Conservation (phyloP, 1,139 yeast genomes). For the Suhomyces anneliseae region DNA sequence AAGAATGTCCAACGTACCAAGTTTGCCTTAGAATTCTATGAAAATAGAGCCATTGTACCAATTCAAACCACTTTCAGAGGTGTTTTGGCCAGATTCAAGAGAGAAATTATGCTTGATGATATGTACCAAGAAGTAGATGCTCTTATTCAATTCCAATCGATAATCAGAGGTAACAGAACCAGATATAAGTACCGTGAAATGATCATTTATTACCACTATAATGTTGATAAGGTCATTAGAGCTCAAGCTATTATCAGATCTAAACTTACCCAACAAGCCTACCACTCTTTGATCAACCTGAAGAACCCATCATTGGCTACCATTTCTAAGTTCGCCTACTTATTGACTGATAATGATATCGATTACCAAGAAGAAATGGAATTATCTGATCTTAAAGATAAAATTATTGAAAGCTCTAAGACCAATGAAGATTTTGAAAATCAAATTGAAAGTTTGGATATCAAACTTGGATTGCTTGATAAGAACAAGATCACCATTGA, state of each 20-base stretch:
- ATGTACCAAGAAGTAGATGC: slow-evolving; percentile 43
- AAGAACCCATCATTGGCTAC: slow-evolving; percentile 78
- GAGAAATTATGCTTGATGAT: slow-evolving; percentile 53
- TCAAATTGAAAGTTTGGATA: slow-evolving; percentile 76
- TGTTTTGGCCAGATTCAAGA: slow-evolving; percentile 50
- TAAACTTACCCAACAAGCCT: slow-evolving; percentile 68
- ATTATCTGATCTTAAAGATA: slow-evolving; percentile 66
- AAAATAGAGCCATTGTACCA: slow-evolving; percentile 24
- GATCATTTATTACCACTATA: slow-evolving; percentile 52
- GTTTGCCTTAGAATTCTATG: slow-evolving; percentile 22
- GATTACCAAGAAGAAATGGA: slow-evolving; percentile 79
- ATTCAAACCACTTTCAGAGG: slow-evolving; percentile 45
- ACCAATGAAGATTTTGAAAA: slow-evolving; percentile 68
- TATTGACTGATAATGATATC: slow-evolving; percentile 70
- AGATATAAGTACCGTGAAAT: slow-evolving; percentile 41
- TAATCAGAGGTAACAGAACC: slow-evolving; percentile 44
- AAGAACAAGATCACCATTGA: slow-evolving; percentile 80
- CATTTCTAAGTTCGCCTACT: slow-evolving; percentile 72
- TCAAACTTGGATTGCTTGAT: slow-evolving; percentile 74
- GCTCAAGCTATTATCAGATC: slow-evolving; percentile 78
- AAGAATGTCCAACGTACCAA: slow-evolving; percentile 23
- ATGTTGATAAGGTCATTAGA: slow-evolving; percentile 58
- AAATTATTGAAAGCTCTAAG: slow-evolving; percentile 61
- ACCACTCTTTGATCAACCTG: slow-evolving; percentile 64
- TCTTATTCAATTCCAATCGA: slow-evolving; percentile 50